Base-by-base conservation (phyloP, 257 asterid species). In the Voacanga thouarsii region DNA sequence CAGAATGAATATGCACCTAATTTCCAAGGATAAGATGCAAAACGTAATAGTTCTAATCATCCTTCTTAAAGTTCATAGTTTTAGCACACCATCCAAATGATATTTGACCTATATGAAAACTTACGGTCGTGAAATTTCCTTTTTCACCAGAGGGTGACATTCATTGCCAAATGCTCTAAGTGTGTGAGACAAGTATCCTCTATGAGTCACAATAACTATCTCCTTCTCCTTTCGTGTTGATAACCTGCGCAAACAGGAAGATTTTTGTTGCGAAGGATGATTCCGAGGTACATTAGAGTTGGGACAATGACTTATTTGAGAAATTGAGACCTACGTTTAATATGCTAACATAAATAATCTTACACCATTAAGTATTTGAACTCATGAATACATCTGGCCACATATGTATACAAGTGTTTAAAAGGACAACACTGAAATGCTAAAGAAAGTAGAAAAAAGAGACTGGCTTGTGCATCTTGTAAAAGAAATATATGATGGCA, bases 171-270 rank as follows among this genome's bases (percentile, higher is more conserved):
- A 84, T 47, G 87, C 84, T 78, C 82, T 86, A 71, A 94, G 77
- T 47, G 98, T 90, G 73, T 92, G 98, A 76, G 79, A 85, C 84
- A 94, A 89, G 92, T 89, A 89, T 74, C 98, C 98, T 76, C 97
- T 90, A 88, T 94, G 98, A 41, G 98, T 89, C 56, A 94, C 94
- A 74, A 94, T 85, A 78, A 94, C 98, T 79, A 94, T 94, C 86
- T 94, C 97, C 87, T 89, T 89, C 90, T 94, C 97, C 81, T 90
- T 82, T 84, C 96, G 82, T 44, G 96, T 86, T 82, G 78, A 81
- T 80, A 94, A 76, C 98, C 98, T 94, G 92, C 41, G 71, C 53
- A 65, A 66, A 75, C 41, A 33, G 59, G 71, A 72, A 69, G n/a
- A 55, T 24, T 51, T 16, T 50, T 44, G 61, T 39, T 61, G 21